These are phyloP conservation scores for Leccinum cinnamomeum DNA, from an alignment of 1,284 basidiomycete genomes.

Conservation along the genomic window DNA sequence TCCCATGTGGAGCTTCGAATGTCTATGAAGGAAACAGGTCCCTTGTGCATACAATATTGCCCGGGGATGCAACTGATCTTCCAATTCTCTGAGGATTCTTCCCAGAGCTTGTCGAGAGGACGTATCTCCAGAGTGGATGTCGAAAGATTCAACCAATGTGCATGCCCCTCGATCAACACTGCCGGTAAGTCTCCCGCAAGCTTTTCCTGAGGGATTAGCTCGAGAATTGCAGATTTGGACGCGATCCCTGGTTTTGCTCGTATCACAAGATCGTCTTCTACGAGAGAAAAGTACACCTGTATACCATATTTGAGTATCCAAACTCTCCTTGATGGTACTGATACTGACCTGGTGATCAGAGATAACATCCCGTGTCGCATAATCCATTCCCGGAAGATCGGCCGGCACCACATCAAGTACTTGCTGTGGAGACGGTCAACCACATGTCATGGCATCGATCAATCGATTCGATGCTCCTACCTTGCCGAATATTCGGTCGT, in stretches of 20 bases:
- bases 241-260: conserved; percentile 19
- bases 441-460: not conserved
- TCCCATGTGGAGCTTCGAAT: conserved; percentile 11
- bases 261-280: conserved; percentile 31
- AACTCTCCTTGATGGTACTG: too few species aligned
- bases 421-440: conserved; percentile 26
- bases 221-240: conserved; percentile 16
- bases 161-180: conserved; percentile 33
- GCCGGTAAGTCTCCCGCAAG: conserved; percentile 41
- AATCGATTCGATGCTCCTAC: conserved; percentile 17
- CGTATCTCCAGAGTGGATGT: conserved; percentile 40
- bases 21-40: not conserved
- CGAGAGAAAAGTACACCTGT: conserved; percentile 30
- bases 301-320: not conserved
- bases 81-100: conserved; percentile 23
- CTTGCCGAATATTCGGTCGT: conserved; percentile 33
- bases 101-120: conserved; percentile 31
- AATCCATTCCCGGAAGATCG: conserved; percentile 38
- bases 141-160: conserved; percentile 42
- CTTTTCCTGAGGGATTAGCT: conserved; percentile 39
- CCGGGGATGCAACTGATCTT: conserved; percentile 1
- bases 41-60: not conserved
- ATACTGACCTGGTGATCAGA: conserved; percentile 23
- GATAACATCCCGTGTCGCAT: conserved; percentile 30
- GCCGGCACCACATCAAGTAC: conserved; percentile 39